phyloP scores from a whole-genome alignment of 2,329 filamentous ascomycete species.

The Byssothecium circinans region DNA sequence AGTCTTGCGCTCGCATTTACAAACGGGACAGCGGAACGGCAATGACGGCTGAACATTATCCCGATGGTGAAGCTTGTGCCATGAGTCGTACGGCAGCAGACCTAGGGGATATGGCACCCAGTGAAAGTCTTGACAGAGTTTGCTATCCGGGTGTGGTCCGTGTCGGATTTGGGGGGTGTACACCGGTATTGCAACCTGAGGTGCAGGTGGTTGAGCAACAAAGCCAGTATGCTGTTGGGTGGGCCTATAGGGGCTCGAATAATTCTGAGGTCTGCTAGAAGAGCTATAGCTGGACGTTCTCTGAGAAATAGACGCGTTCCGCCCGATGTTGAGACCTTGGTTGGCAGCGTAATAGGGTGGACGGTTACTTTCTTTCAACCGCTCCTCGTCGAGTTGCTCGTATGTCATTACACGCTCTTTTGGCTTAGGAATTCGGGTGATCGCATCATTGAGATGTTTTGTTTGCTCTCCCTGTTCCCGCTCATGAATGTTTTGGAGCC shows the following conservation, averaged over 20 bases:
- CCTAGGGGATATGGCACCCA: constrained; percentile 28
- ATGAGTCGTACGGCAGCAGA: constrained; percentile 27
- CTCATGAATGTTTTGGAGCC: background rate
- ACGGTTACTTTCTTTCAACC: too few relatives aligned
- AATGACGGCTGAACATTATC: constrained; percentile 2
- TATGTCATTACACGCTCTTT: too few relatives aligned
- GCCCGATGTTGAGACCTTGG: too few relatives aligned
- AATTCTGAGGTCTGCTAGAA: background rate
- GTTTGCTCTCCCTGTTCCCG: too few relatives aligned
- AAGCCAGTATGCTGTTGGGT: background rate
- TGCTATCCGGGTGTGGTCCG: constrained; percentile 21
- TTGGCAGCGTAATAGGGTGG: too few relatives aligned
- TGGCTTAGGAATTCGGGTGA: too few relatives aligned
- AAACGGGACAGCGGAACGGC: constrained; percentile 21
- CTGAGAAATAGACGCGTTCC: background rate
- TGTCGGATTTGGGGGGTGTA: constrained; percentile 15
- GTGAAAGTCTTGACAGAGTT: constrained; percentile 25
- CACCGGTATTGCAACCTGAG: background rate
- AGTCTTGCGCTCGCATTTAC: constrained; percentile 11
- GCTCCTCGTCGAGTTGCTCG: too few relatives aligned
- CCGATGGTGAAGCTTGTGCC: constrained; percentile 23
- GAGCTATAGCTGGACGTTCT: background rate
- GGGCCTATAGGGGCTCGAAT: background rate
- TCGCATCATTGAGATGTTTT: too few relatives aligned
- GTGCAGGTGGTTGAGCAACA: background rate